Percentiles rank a stretch among this genome's conserved stretches.
Evolutionary conservation across 73 alveolate species (phyloP).

Genomic region (Stentor coeruleus): DNA sequence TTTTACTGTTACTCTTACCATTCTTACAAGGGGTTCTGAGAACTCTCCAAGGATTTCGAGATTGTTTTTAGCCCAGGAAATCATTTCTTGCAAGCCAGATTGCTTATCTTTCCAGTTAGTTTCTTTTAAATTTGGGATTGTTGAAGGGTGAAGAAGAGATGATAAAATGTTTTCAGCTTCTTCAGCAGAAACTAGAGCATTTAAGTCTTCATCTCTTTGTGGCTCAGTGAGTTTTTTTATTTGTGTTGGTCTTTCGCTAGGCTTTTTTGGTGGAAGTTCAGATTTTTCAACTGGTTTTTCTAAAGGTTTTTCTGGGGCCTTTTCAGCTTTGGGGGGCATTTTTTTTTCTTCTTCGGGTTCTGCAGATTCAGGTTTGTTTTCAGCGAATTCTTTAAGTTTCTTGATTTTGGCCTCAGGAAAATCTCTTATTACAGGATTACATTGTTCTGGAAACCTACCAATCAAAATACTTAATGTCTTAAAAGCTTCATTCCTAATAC

Average conservation of each 20-base stretch:
- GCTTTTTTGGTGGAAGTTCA: background rate
- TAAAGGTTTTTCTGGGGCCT: background rate
- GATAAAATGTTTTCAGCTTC: slow-evolving; percentile 44
- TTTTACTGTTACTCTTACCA: slow-evolving; percentile 63
- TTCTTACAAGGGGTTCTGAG: slow-evolving; percentile 58
- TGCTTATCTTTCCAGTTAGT: slow-evolving; percentile 62
- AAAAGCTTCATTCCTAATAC: slow-evolving; percentile 18
- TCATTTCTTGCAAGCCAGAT: slow-evolving; percentile 38
- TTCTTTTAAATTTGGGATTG: slow-evolving; percentile 35
- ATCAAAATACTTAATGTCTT: background rate
- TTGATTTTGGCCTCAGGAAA: slow-evolving; percentile 5
- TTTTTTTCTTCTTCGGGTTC: background rate
- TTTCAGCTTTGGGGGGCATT: background rate
- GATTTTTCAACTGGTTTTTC: background rate
- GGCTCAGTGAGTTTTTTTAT: slow-evolving; percentile 10
- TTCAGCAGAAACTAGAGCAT: slow-evolving; percentile 51
- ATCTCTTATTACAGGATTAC: background rate
- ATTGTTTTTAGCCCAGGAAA: slow-evolving; percentile 28
- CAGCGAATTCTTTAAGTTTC: background rate
- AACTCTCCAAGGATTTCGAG: slow-evolving; percentile 36
- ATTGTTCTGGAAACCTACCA: background rate
- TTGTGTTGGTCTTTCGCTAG: background rate
- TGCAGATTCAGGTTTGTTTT: background rate
- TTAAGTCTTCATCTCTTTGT: slow-evolving; percentile 48
- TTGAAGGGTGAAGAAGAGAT: slow-evolving; percentile 24